Conservation (phyloP, 306 rosid genomes). For the Benincasa hispida region DNA sequence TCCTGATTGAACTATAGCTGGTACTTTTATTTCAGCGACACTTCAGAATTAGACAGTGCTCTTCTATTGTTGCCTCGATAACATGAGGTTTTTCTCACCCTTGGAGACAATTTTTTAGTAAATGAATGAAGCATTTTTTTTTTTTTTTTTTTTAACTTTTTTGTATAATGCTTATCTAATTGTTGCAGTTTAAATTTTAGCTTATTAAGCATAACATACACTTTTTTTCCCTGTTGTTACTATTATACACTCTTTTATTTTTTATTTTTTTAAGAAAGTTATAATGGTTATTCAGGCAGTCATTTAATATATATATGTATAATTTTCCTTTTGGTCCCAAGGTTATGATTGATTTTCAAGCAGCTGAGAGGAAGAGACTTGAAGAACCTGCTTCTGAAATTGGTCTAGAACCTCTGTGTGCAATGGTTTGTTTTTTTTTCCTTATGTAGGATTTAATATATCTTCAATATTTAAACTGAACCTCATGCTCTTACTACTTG, state of each 20-base stretch:
- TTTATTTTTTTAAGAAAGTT: neutral
- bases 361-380: conserved; percentile 79
- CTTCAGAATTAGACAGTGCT: neutral
- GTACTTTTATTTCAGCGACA: neutral
- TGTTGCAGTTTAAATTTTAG: neutral
- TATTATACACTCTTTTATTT: too few relatives aligned
- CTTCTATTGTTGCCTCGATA: neutral
- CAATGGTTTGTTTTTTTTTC: conserved; percentile 53
- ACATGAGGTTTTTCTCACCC: neutral
- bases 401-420: conserved; percentile 88
- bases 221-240: neutral
- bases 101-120: neutral
- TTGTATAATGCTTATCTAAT: neutral
- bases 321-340: conserved; percentile 14
- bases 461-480: conserved; percentile 5
- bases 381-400: conserved; percentile 93
- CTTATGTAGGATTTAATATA: conserved; percentile 6
- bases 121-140: neutral
- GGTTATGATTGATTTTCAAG: conserved; percentile 99
- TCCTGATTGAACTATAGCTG: neutral
- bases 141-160: too few relatives aligned
- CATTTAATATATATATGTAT: too few relatives aligned
- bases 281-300: neutral
- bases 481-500: conserved; percentile 6
- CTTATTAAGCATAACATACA: neutral